Conservation (phyloP, 2,329 filamentous ascomycete genomes). For the Capronia americana region DNA sequence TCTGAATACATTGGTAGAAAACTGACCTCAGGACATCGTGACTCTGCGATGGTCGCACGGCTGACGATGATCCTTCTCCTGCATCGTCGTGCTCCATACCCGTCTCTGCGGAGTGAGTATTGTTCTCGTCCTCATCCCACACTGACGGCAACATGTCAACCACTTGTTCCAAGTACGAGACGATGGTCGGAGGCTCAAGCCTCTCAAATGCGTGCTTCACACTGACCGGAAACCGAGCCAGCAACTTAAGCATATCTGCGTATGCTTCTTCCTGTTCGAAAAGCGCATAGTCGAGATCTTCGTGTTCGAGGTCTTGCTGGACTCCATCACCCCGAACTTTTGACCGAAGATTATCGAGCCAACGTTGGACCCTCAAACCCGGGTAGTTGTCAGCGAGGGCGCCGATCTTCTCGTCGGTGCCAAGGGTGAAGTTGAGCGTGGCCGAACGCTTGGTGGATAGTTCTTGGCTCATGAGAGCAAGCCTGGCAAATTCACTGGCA, state of each 20-base stretch:
- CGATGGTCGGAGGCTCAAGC: slow-evolving; percentile 3
- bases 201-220: slow-evolving; percentile 6
- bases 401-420: not conserved
- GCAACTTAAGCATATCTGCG: slow-evolving; percentile 8
- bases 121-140: not conserved
- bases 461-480: slow-evolving; percentile 3
- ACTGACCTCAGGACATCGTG: not conserved
- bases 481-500: slow-evolving; percentile 2
- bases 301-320: not conserved
- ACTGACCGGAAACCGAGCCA: not conserved
- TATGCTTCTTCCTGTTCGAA: slow-evolving; percentile 1
- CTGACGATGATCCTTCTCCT: not conserved
- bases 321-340: not conserved
- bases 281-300: not conserved
- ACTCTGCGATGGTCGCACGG: not conserved
- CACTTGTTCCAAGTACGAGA: slow-evolving; percentile 5
- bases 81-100: not conserved
- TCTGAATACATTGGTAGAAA: slow-evolving; percentile 3
- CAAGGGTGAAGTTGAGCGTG: slow-evolving; percentile 5
- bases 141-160: slow-evolving; percentile 3
- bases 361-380: not conserved
- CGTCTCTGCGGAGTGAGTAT: not conserved
- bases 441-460: not conserved
- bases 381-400: not conserved
- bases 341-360: slow-evolving; percentile 6